Base-by-base conservation (phyloP, 148 eudicot species). In the Amaranthus palmeri region DNA sequence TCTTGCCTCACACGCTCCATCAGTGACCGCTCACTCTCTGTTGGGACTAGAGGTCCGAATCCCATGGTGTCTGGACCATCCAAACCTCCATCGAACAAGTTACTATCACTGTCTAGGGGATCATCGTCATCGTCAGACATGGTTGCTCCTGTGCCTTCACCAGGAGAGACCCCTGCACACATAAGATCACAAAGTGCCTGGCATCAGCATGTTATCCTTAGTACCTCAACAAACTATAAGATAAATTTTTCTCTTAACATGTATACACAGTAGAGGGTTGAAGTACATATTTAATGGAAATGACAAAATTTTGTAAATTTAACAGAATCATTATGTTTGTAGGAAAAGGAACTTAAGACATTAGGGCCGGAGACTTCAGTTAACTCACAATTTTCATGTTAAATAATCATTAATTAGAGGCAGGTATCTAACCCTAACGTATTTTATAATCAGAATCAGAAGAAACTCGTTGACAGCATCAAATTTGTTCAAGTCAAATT, bases 1-100 rank as follows among this genome's bases (percentile, higher is more conserved):
- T 93, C 98, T 80, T 90, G 98, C 75, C 95, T 84, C 69, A 93
- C 98, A 60, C 98, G 92, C 75, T 90, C 98, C 98, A 93, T 93
- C 77, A 93, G 71, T 15, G 98, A 84, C 63, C 98, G 83, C 69
- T 93, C 96, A 11, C 77, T 88, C 81, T 93, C 98, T 9, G 95
- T 90, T 0, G 95, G 98, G 61, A 89, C 79, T 8, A 90, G 88
- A 54, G 90, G 93, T 40, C 96, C 98, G 12, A 93, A 93, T 44
- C 95, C 96, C 95, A 87, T 90, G 76, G 68, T 82, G 81, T 90
- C 96, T 48, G 69, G 53, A 6, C 87, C 91, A 71, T 91, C 97
- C 46, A 88, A 71, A 69, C 85, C 77, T 76, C 92, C 97, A 68
- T 89, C 93, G 73, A 87, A 87, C 74, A 91, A 54, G 82, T 87